Conservation (phyloP, 169 alveolate species). For the Plasmodium reichenowi region DNA sequence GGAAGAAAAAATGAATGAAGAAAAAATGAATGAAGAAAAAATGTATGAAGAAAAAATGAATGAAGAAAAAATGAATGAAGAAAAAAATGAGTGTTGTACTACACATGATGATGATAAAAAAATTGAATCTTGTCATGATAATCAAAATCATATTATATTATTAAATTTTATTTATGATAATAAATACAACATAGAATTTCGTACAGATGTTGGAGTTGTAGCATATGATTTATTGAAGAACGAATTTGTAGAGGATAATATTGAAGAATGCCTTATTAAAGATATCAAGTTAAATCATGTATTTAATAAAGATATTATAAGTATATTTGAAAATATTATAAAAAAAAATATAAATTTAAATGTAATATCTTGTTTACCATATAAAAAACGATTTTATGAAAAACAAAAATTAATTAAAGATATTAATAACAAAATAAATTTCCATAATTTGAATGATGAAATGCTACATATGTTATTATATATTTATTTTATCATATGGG, state of each 20-base stretch:
- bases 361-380: slow-evolving; percentile 25
- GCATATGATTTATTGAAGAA: slow-evolving; percentile 7
- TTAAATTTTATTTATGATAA: slow-evolving; percentile 50
- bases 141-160: slow-evolving; percentile 10
- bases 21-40: background rate
- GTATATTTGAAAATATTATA: background rate
- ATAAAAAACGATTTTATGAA: slow-evolving; percentile 52
- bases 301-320: background rate
- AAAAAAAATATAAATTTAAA: slow-evolving; percentile 14
- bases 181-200: slow-evolving; percentile 45
- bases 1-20: slow-evolving; percentile 2
- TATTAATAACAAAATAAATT: slow-evolving; percentile 14
- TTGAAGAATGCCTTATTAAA: background rate
- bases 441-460: slow-evolving; percentile 1
- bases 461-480: slow-evolving; percentile 1
- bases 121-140: too few relatives aligned
- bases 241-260: background rate
- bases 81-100: background rate
- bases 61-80: slow-evolving; percentile 5
- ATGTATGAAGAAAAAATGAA: slow-evolving; percentile 9
- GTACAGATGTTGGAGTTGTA: slow-evolving; percentile 70
- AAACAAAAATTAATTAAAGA: slow-evolving; percentile 35
- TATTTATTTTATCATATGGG: slow-evolving; percentile 56
- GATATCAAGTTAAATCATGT: background rate
- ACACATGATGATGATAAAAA: too few relatives aligned